phyloP scores from a whole-genome alignment of 2,329 filamentous ascomycete genomes.

The Aphanocladium album region DNA sequence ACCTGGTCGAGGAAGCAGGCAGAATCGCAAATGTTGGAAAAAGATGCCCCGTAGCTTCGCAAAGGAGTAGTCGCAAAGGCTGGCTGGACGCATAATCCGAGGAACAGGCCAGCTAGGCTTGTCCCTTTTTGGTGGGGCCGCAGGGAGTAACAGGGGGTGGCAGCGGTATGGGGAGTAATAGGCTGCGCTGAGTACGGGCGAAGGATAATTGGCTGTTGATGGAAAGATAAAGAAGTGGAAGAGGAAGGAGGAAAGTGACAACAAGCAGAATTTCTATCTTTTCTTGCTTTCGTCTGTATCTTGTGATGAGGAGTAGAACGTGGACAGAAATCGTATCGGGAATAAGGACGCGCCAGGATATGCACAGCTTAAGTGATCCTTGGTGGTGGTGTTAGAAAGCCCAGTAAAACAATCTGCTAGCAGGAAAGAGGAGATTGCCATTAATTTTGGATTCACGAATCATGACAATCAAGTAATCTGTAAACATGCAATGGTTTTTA shows the following conservation, averaged over 20 bases:
- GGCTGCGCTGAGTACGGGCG: not conserved
- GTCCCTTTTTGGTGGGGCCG: conserved; percentile 2
- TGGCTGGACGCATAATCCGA: conserved; percentile 1
- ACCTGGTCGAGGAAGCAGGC: not conserved
- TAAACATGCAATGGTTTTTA: too few relatives aligned
- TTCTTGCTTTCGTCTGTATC: not conserved
- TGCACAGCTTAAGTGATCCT: not conserved
- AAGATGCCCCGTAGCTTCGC: not conserved
- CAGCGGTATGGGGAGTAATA: not conserved
- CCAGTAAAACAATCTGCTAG: too few relatives aligned
- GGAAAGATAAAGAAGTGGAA: too few relatives aligned
- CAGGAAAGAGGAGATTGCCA: too few relatives aligned
- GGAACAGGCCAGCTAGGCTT: not conserved
- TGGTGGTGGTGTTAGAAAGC: not conserved
- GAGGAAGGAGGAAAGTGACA: too few relatives aligned
- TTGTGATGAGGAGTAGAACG: not conserved
- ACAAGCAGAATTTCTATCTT: not conserved
- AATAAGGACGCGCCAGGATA: not conserved
- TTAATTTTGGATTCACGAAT: too few relatives aligned
- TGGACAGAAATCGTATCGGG: too few relatives aligned
- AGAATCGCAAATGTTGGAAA: not conserved
- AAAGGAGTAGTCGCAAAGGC: conserved; percentile 6
- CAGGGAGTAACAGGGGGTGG: not conserved
- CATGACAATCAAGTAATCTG: too few relatives aligned
- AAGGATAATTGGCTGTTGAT: too few relatives aligned